Evolutionary conservation across 2,329 filamentous ascomycete genomes (phyloP), one percentile per base, ranked within the genome.

Genomic region (Aspergillus arachidicola): DNA sequence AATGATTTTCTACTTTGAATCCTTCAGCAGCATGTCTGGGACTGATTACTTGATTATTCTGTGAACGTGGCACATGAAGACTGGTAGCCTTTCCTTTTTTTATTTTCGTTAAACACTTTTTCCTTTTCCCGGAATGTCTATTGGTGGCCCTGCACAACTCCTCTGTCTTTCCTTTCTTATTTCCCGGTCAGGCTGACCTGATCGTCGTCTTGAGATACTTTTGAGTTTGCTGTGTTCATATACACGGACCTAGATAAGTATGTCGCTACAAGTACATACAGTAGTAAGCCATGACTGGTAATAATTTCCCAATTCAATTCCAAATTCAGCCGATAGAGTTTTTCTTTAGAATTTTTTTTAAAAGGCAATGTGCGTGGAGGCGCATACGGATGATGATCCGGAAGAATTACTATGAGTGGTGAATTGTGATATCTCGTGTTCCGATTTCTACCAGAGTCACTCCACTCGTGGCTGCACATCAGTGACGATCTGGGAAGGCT

Each of bases 1-100:
- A 80, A 83, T 70, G 84, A 86, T 67, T 77, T 78, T 74, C 69
- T 79, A 64, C 70, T 73, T 71, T 78, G 66, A 75, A 60, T 63
- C 50, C 54, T 30, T 58, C 16, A 41, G 48, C 45, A 48, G 64
- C 61, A 30, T 51, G 30, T 32, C 19, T 58, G 43, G 60, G 50
- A 46, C 41, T 34, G 46, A 48, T 62, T 57, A 51, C 32, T 50
- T 59, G 53, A 57, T 36, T 51, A 30, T 46, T 46, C 23, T 63
- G 43, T 58, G 59, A 62, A 59, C 50, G 34, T 53, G 57, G 59
- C 55, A 63, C 62, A 51, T 63, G 61, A 57, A 62, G 43, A 32
- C 59, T 59, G 56, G 56, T 26, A 38, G 26, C 53, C n/a, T 32
- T 38, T 19, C 32, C 32, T 58, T 55, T 48, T 30, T 38, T 41